Percentiles rank a stretch among this genome's conserved stretches.
These are phyloP conservation scores for Anethum foeniculum DNA, from an alignment of 140 eudicot species.

Conservation along the genomic window DNA sequence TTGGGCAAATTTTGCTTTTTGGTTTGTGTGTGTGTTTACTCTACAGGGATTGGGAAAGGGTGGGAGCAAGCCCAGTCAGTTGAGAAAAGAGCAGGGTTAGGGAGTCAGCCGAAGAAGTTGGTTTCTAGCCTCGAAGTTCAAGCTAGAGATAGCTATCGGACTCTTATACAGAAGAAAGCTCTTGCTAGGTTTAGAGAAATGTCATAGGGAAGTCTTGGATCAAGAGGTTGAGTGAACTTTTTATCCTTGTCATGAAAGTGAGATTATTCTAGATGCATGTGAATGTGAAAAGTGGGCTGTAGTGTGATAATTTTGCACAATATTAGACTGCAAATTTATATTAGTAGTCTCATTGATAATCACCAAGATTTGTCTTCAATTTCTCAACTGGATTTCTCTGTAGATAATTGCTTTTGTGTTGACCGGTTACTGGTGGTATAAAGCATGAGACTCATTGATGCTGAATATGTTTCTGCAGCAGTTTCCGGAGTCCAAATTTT, in stretches of 20 bases:
- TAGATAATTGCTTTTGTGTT: not conserved
- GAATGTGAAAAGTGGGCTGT: not conserved
- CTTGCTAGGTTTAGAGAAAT: slow-evolving; percentile 90
- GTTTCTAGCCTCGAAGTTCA: slow-evolving; percentile 90
- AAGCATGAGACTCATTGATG: not conserved
- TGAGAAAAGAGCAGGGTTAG: slow-evolving; percentile 84
- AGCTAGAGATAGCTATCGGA: slow-evolving; percentile 90
- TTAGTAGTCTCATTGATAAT: not conserved
- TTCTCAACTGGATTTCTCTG: not conserved
- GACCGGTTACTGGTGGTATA: not conserved
- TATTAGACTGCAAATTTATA: not conserved
- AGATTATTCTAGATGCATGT: slow-evolving; percentile 2
- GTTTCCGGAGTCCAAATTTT: not conserved
- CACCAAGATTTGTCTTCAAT: not conserved
- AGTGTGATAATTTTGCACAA: not conserved
- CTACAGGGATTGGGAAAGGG: slow-evolving; percentile 90
- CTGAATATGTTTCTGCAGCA: too few species aligned
- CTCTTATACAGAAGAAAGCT: slow-evolving; percentile 90
- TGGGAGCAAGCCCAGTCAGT: slow-evolving; percentile 74
- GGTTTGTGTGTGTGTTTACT: slow-evolving; percentile 16
- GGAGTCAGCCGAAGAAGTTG: slow-evolving; percentile 81
- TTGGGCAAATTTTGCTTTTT: slow-evolving; percentile 29
- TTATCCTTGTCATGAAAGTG: not conserved
- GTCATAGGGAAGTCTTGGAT: slow-evolving; percentile 36
- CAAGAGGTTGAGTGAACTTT: not conserved